phyloP scores from a whole-genome alignment of 179 eudicot genomes.

The Patellifolia procumbens region DNA sequence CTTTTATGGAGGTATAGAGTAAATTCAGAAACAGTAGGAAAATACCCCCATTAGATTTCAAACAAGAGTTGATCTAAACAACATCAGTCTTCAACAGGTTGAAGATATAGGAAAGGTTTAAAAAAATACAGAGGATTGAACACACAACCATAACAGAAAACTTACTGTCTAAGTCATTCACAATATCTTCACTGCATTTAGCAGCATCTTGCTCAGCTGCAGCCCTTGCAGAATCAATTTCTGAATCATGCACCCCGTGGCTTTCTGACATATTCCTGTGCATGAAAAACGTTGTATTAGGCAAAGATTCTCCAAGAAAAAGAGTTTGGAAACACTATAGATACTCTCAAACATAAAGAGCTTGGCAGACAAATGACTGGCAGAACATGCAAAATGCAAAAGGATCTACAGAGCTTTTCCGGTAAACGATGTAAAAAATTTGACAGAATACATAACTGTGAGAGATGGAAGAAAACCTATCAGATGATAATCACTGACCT shows the following conservation, averaged over 20 bases:
- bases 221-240: constrained; percentile 59
- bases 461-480: background rate
- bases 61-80: background rate
- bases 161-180: constrained; percentile 60
- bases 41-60: background rate
- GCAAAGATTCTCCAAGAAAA: background rate
- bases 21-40: background rate
- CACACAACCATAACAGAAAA: background rate
- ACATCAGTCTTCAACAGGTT: background rate
- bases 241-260: constrained; percentile 69
- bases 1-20: background rate
- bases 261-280: constrained; percentile 55
- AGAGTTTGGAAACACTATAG: background rate
- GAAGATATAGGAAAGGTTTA: background rate
- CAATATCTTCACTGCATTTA: constrained; percentile 53
- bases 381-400: background rate
- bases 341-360: background rate
- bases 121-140: background rate
- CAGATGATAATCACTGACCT: constrained; percentile 47
- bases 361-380: background rate
- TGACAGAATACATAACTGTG: background rate
- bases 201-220: constrained; percentile 63
- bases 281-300: background rate
- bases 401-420: background rate
- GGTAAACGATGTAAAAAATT: background rate